phyloP scores from a whole-genome alignment of 1,139 yeast genomes.

The Pichia sp. region DNA sequence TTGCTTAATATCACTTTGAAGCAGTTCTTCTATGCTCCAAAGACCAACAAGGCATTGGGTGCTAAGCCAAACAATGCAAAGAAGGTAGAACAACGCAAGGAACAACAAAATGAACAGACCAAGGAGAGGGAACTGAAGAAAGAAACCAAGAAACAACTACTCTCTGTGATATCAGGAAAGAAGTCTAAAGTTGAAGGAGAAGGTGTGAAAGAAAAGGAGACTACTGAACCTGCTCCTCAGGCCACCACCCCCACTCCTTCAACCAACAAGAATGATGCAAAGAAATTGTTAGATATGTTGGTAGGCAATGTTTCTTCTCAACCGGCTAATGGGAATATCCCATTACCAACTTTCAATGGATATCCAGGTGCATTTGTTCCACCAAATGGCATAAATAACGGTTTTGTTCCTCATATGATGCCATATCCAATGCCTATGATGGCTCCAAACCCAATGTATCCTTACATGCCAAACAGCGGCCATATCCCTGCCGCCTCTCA shows the following conservation, averaged over 20 bases:
- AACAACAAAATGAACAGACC: slow-evolving; percentile 7
- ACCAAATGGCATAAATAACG: neutral
- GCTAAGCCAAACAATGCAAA: neutral
- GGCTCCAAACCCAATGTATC: slow-evolving; percentile 13
- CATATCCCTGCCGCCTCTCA: slow-evolving; percentile 3
- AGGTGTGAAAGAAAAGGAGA: neutral
- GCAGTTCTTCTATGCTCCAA: slow-evolving; percentile 74
- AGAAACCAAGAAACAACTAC: slow-evolving; percentile 14
- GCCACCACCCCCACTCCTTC: neutral
- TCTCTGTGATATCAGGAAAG: slow-evolving; percentile 2
- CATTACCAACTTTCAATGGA: slow-evolving; percentile 4
- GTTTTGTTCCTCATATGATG: slow-evolving; percentile 9
- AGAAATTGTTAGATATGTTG: slow-evolving; percentile 28
- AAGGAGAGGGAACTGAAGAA: slow-evolving; percentile 17
- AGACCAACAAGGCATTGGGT: slow-evolving; percentile 37
- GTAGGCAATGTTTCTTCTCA: slow-evolving; percentile 33
- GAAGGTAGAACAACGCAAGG: slow-evolving; percentile 1
- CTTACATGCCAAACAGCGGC: slow-evolving; percentile 6
- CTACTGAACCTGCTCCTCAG: neutral
- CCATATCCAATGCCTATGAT: slow-evolving; percentile 10
- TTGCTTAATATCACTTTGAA: slow-evolving; percentile 71
- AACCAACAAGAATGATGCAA: slow-evolving; percentile 19
- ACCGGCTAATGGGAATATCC: neutral
- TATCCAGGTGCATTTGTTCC: slow-evolving; percentile 11
- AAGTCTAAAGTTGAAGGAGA: neutral